phyloP scores from a whole-genome alignment of 2,329 filamentous ascomycete species.

The Fusarium sp. region DNA sequence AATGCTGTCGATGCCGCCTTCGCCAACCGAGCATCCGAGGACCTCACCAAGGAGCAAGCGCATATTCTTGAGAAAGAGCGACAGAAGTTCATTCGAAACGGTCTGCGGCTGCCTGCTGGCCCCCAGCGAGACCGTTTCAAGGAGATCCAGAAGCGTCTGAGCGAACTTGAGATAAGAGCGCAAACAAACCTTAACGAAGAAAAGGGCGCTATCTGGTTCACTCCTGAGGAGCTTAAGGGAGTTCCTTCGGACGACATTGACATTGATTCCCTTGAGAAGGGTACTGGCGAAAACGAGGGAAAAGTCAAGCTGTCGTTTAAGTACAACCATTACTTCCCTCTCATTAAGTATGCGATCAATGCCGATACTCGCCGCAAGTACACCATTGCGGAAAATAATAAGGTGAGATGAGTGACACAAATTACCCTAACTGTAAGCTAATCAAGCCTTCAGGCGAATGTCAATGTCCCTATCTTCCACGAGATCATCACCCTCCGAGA shows the following conservation, averaged over 20 bases:
- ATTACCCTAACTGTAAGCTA: not conserved
- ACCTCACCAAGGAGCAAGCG: constrained; percentile 75
- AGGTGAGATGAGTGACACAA: constrained; percentile 57
- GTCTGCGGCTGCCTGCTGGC: constrained; percentile 77
- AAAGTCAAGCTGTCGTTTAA: constrained; percentile 84
- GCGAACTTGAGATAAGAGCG: constrained; percentile 79
- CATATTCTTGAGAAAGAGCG: constrained; percentile 82
- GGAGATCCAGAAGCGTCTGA: constrained; percentile 85
- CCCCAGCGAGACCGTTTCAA: constrained; percentile 83
- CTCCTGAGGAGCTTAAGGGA: constrained; percentile 77
- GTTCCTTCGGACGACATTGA: constrained; percentile 78
- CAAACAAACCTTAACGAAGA: constrained; percentile 88
- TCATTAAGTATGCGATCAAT: constrained; percentile 81
- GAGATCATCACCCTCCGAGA: constrained; percentile 81
- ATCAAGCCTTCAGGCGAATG: constrained; percentile 63
- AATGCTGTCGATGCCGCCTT: constrained; percentile 71
- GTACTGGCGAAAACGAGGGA: constrained; percentile 77
- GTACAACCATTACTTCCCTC: constrained; percentile 83
- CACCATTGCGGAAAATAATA: constrained; percentile 83
- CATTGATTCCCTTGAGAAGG: constrained; percentile 75
- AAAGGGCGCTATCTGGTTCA: constrained; percentile 84
- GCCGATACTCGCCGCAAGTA: constrained; percentile 76
- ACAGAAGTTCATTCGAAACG: constrained; percentile 82
- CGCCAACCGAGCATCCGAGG: constrained; percentile 62
- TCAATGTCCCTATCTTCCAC: constrained; percentile 79